These are phyloP conservation scores for Xerocomellus intermedius DNA, from an alignment of 768 basidiomycete genomes.

Conservation along the genomic window DNA sequence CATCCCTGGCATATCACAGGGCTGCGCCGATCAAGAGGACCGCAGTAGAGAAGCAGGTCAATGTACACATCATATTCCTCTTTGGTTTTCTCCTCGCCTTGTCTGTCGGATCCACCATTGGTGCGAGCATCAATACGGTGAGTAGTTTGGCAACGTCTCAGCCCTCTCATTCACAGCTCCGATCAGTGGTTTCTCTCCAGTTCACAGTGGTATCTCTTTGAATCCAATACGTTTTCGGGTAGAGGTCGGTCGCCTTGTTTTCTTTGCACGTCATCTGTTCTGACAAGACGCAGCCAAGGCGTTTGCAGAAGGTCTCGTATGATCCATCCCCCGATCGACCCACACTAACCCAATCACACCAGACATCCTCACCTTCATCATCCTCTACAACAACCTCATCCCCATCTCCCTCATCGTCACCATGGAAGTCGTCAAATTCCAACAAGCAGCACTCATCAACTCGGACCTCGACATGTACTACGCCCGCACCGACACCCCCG, in stretches of 20 bases:
- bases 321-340: neutral
- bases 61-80: slow-evolving; percentile 92
- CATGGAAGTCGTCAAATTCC: slow-evolving; percentile 99
- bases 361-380: slow-evolving; percentile 98
- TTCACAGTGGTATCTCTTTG: slow-evolving; percentile 88
- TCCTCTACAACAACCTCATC: slow-evolving; percentile 98
- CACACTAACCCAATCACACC: slow-evolving; percentile 10
- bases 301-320: slow-evolving; percentile 75
- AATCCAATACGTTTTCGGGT: slow-evolving; percentile 55
- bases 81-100: slow-evolving; percentile 85
- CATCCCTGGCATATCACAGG: slow-evolving; percentile 36
- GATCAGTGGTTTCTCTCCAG: slow-evolving; percentile 79
- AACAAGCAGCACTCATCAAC: slow-evolving; percentile 97
- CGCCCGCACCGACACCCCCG: slow-evolving; percentile 90
- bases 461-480: slow-evolving; percentile 99
- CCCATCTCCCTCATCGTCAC: slow-evolving; percentile 99
- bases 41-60: slow-evolving; percentile 93
- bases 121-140: slow-evolving; percentile 82
- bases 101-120: slow-evolving; percentile 89
- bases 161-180: neutral
- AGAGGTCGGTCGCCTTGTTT: slow-evolving; percentile 49
- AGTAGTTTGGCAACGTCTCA: slow-evolving; percentile 19
- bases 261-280: neutral
- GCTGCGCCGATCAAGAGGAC: slow-evolving; percentile 97
- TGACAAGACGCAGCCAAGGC: slow-evolving; percentile 50